Evolutionary conservation across 768 basidiomycete species (phyloP).

Genomic region (Russula foetens): DNA sequence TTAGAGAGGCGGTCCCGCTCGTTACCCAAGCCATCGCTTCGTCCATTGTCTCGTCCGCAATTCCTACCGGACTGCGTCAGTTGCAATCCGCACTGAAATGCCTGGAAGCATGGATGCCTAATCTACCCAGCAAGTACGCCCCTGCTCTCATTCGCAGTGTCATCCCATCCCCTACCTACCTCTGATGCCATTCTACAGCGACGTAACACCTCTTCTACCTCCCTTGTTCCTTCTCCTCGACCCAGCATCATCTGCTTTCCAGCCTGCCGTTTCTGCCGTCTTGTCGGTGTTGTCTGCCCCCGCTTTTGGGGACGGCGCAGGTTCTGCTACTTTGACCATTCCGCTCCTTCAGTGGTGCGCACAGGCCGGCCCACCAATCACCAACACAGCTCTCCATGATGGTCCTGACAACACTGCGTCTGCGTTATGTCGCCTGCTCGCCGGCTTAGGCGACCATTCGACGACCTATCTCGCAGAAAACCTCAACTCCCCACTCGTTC

Average conservation of each 20-base stretch:
- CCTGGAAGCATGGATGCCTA: conserved; percentile 74
- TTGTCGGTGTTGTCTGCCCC: conserved; percentile 65
- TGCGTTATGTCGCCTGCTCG: conserved; percentile 73
- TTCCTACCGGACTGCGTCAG: conserved; percentile 33
- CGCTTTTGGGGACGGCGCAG: conserved; percentile 60
- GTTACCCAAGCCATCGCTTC: conserved; percentile 60
- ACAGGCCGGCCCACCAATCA: conserved; percentile 42
- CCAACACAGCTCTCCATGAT: conserved; percentile 18
- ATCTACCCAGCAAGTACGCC: conserved; percentile 57
- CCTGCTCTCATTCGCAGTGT: background rate
- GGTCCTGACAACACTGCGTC: conserved; percentile 52
- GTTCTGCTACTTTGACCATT: conserved; percentile 67
- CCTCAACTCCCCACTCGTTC: conserved; percentile 47
- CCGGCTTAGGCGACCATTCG: conserved; percentile 82
- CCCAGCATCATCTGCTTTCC: conserved; percentile 25
- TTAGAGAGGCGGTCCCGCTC: conserved; percentile 60
- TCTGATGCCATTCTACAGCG: conserved; percentile 32
- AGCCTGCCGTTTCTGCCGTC: conserved; percentile 46
- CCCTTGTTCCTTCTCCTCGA: conserved; percentile 45
- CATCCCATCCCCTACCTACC: background rate
- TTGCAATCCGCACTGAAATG: conserved; percentile 69
- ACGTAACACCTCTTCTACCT: conserved; percentile 60
- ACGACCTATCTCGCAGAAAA: conserved; percentile 65
- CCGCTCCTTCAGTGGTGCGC: conserved; percentile 80
- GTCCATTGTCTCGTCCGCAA: conserved; percentile 40